phyloP scores from a whole-genome alignment of 2,329 filamentous ascomycete species.

The Exophiala xenobiotica region DNA sequence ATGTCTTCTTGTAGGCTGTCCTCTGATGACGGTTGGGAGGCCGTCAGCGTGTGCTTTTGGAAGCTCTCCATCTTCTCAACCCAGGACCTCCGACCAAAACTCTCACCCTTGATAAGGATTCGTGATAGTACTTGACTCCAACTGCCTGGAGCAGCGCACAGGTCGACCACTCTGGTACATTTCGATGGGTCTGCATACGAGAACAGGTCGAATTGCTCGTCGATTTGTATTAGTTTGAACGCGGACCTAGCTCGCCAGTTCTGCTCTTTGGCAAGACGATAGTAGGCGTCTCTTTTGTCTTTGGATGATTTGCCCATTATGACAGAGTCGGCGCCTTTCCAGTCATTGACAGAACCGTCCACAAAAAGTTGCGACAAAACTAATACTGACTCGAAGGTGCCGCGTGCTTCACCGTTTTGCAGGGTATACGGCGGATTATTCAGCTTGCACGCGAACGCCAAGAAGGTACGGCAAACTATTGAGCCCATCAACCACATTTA shows the following conservation, averaged over 20 bases:
- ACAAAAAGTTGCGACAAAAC: no score
- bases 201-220: conserved; percentile 95
- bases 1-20: conserved; percentile 25
- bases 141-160: conserved; percentile 92
- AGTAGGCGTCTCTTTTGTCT: conserved; percentile 97
- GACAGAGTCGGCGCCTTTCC: not conserved
- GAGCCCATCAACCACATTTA: not conserved
- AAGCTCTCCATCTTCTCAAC: conserved; percentile 71
- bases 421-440: no score
- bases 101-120: conserved; percentile 89
- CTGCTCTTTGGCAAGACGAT: conserved; percentile 95
- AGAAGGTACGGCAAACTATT: not conserved
- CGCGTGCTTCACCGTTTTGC: not conserved
- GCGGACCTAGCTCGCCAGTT: conserved; percentile 95
- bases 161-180: conserved; percentile 89
- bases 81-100: conserved; percentile 82
- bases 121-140: conserved; percentile 97
- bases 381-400: no score
- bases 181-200: conserved; percentile 57
- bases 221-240: conserved; percentile 94
- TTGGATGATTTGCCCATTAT: conserved; percentile 95
- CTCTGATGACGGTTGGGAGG: conserved; percentile 50
- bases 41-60: conserved; percentile 43
- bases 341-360: no score
- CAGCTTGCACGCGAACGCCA: not conserved